Percentiles rank a stretch among this genome's conserved stretches.
Conservation (phyloP, 495 filamentous ascomycete genomes). For the Lasiosphaeria hispida region DNA sequence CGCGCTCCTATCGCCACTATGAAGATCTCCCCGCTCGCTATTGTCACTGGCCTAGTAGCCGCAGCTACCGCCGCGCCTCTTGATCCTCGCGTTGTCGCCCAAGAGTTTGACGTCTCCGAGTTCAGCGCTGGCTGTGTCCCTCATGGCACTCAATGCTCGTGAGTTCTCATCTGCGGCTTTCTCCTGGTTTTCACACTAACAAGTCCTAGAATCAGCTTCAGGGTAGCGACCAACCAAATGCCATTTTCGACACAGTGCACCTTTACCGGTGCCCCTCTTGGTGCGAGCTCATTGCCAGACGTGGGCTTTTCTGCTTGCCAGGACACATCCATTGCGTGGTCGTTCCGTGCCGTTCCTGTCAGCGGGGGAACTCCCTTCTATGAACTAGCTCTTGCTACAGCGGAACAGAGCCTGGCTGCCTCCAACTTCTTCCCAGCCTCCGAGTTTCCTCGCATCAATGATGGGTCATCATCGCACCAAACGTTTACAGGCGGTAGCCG, state of each 20-base stretch:
- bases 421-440: conserved; percentile 17
- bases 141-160: conserved; percentile 34
- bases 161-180: not conserved
- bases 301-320: conserved; percentile 17
- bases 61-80: conserved; percentile 22
- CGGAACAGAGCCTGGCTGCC: conserved; percentile 20
- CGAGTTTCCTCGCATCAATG: conserved; percentile 18
- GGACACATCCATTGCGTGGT: conserved; percentile 20
- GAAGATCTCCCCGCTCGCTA: conserved; percentile 16
- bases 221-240: conserved; percentile 25
- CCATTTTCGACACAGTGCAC: conserved; percentile 20
- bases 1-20: not conserved
- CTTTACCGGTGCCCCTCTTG: conserved; percentile 14
- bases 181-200: not conserved
- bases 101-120: conserved; percentile 24
- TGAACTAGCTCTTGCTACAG: conserved; percentile 19
- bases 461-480: conserved; percentile 17
- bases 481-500: conserved; percentile 11
- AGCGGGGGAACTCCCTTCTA: conserved; percentile 13
- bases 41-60: conserved; percentile 10
- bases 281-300: conserved; percentile 20
- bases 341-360: conserved; percentile 18
- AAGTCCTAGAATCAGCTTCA: conserved; percentile 17
- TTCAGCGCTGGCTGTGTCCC: conserved; percentile 32
- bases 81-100: conserved; percentile 19